Evolutionary conservation across 2,329 filamentous ascomycete species (phyloP).

Genomic region (Bipolaris victoriae): DNA sequence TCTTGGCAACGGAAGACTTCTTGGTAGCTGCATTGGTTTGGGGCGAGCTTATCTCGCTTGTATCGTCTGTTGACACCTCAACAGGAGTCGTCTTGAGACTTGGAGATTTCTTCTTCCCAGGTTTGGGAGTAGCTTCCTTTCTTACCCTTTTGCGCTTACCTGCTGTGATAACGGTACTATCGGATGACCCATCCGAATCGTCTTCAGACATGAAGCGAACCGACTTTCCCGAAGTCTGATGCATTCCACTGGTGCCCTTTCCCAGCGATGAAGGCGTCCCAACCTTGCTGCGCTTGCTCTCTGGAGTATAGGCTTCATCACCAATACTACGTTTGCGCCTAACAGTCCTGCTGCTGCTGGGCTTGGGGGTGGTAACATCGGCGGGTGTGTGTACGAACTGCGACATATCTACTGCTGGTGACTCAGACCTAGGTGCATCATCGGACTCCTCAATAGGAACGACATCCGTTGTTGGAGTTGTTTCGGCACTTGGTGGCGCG

Average conservation of each 20-base stretch:
- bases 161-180: neutral
- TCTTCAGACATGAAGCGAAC: neutral
- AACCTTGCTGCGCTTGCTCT: neutral
- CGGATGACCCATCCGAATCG: neutral
- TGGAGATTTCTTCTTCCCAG: neutral
- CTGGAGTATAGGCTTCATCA: neutral
- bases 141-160: neutral
- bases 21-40: neutral
- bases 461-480: neutral
- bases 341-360: neutral
- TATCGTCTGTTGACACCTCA: neutral
- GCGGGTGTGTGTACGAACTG: neutral
- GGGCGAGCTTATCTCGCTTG: neutral
- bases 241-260: neutral
- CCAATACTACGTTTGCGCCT: constrained; percentile 13
- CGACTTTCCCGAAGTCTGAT: neutral
- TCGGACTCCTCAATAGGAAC: neutral
- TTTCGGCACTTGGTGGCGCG: constrained; percentile 3
- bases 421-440: neutral
- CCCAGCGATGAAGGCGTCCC: neutral
- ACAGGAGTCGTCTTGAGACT: neutral
- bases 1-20: neutral
- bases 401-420: neutral
- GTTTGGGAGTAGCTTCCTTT: neutral
- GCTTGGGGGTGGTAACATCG: neutral